Evolutionary conservation across 1,139 yeast species (phyloP), one percentile per base, ranked within the genome.

Genomic region (Arxiozyma telluris): DNA sequence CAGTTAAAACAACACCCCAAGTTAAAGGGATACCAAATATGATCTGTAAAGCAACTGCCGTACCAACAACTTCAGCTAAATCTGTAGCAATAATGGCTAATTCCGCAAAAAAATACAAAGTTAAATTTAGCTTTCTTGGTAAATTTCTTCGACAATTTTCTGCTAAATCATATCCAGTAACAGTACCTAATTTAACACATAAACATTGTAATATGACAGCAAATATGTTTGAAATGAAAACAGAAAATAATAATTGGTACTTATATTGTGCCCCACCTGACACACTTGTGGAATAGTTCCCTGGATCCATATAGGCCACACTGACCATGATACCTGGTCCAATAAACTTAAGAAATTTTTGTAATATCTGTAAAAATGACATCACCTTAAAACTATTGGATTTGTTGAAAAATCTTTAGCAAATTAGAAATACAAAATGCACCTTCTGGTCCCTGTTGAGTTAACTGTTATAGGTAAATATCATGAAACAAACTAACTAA

Each of bases 291-390:
- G 96, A 85, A 71, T 91, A 93, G 71, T 93, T 93, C 1, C 98
- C 98, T 1, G 98, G 98, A 65, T 93, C 98, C 87, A 93, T 88
- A 66, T 91, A 93, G 0, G 98, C 96, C 52, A 93, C 98, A 23
- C 94, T 82, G 34, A 93, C 95, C 93, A 91, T 84, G 50, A 91
- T 77, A 0, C 98, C 98, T 0, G 97, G 97, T 0, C 98, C 97
- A 3, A 90, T 73, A 69, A 90, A 90, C 60, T 77, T 60, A 23
- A 58, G 55, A 52, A 67, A 67, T 58, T 67, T 67, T 45, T 57
- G 55, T 42, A 65, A 48, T 21, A 42, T 17, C 18, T 34, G 41
- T 12, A 43, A 1, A 11, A 30, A 43, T 34, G 47, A n/a, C 11
- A n/a, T 23, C 30, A 21, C 38, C 22, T 8, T 46, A n/a, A 20